These are phyloP conservation scores for Syzygium oleosum DNA, from an alignment of 345 rosid genomes.

Conservation along the genomic window DNA sequence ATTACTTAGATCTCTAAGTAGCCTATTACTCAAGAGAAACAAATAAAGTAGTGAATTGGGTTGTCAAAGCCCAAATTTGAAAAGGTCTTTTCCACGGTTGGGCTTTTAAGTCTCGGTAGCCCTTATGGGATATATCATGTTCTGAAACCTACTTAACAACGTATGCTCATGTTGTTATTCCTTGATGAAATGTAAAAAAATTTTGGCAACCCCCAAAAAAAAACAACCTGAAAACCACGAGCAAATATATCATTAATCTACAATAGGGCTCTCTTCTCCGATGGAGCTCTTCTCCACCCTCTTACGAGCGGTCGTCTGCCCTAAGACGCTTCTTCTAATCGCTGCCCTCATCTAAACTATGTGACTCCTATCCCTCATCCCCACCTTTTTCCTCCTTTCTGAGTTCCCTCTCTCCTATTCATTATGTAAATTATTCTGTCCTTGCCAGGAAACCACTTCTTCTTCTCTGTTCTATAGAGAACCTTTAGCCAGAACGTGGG, in stretches of 20 bases:
- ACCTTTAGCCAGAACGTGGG: too few relatives aligned
- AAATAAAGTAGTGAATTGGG: not conserved
- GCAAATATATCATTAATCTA: not conserved
- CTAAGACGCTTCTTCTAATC: not conserved
- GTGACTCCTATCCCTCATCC: not conserved
- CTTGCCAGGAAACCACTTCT: too few relatives aligned
- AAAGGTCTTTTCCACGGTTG: too few relatives aligned
- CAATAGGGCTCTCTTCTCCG: not conserved
- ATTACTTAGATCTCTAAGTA: not conserved
- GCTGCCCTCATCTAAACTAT: not conserved
- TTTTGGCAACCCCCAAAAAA: fast-evolving
- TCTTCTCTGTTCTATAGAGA: too few relatives aligned
- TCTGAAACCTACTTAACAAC: not conserved
- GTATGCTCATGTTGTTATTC: not conserved
- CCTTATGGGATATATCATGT: not conserved
- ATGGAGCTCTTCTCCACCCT: not conserved
- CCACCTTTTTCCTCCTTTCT: not conserved
- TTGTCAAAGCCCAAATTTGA: not conserved
- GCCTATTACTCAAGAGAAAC: not conserved
- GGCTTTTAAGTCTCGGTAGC: too few relatives aligned
- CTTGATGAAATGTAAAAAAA: not conserved
- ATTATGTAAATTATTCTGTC: too few relatives aligned
- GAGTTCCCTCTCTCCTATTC: not conserved
- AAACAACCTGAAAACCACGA: not conserved
- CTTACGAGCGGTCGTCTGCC: not conserved